phyloP scores from a whole-genome alignment of 2,329 filamentous ascomycete genomes.

The Paecilomyces sp. region DNA sequence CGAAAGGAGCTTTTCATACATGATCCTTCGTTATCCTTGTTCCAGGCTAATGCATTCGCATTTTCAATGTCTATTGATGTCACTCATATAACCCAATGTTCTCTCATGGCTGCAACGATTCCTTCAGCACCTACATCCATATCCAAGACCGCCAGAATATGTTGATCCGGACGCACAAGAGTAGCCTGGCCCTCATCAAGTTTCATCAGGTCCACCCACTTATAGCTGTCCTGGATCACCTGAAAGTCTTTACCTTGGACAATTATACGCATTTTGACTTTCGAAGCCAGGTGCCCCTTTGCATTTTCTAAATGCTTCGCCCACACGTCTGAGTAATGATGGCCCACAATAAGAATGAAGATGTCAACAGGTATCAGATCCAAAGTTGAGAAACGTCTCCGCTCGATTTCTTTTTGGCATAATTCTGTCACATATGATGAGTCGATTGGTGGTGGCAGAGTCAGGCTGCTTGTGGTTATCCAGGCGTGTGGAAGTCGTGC shows the following conservation, averaged over 20 bases:
- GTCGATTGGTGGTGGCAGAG: conserved; percentile 18
- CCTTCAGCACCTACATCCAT: neutral
- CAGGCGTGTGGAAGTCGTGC: conserved; percentile 37
- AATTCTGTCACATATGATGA: conserved; percentile 29
- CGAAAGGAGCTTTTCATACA: too few species aligned
- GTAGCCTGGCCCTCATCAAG: conserved; percentile 18
- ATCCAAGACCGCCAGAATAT: conserved; percentile 20
- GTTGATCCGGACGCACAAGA: conserved; percentile 34
- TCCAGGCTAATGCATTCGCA: too few species aligned
- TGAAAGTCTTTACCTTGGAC: conserved; percentile 17
- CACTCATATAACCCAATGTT: conserved; percentile 2
- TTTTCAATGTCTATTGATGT: too few species aligned
- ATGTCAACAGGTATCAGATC: conserved; percentile 26
- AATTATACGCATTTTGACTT: conserved; percentile 2
- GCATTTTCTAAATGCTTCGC: conserved; percentile 5
- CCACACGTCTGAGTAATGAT: conserved; percentile 1
- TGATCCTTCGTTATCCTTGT: too few species aligned
- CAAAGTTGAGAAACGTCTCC: conserved; percentile 26
- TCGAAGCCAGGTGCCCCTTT: neutral
- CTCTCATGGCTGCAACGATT: neutral
- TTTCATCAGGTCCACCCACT: conserved; percentile 14
- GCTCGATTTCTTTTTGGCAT: conserved; percentile 12
- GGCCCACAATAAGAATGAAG: conserved; percentile 23
- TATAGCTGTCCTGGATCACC: conserved; percentile 9
- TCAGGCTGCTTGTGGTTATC: conserved; percentile 15